A percentile compares a stretch with the other conserved stretches of the same genome.
Conservation (phyloP, 2,329 filamentous ascomycete species). For the Botrytis fabae region DNA sequence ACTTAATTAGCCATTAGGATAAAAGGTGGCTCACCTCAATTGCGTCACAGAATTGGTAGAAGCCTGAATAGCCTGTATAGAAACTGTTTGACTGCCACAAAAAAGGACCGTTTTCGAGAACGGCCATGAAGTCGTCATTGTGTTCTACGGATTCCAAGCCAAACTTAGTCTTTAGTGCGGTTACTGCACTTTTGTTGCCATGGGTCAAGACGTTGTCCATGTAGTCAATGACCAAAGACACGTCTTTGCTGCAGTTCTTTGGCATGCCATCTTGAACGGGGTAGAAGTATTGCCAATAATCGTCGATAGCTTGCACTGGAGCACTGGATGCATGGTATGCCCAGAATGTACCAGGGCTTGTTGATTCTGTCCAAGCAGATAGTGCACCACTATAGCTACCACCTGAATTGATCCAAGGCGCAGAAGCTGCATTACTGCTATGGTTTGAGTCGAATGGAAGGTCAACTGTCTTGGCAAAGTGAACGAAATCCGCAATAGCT, state of each 20-base stretch:
- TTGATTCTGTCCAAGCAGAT: conserved; percentile 55
- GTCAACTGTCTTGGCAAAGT: conserved; percentile 54
- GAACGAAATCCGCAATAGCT: conserved; percentile 52
- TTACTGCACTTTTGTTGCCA: conserved; percentile 46
- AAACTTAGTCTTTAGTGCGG: conserved; percentile 53
- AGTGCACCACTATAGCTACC: conserved; percentile 59
- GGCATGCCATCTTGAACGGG: conserved; percentile 60
- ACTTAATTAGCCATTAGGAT: background rate
- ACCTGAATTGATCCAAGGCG: conserved; percentile 58
- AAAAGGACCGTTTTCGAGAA: conserved; percentile 57
- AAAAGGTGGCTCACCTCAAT: conserved; percentile 41
- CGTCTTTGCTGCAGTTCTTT: conserved; percentile 56
- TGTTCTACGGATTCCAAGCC: conserved; percentile 46
- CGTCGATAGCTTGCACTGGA: conserved; percentile 54
- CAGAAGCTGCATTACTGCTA: conserved; percentile 50
- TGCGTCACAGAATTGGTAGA: conserved; percentile 48
- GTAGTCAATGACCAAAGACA: conserved; percentile 53
- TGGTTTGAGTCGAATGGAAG: conserved; percentile 54
- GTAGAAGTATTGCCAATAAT: conserved; percentile 60
- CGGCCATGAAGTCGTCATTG: conserved; percentile 30
- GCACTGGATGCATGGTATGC: conserved; percentile 59
- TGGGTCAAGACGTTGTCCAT: conserved; percentile 51
- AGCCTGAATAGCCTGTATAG: conserved; percentile 48
- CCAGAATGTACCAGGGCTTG: conserved; percentile 58
- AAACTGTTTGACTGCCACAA: conserved; percentile 57